Conservation (phyloP, 129 eudicot species). For the Calendula officinalis region DNA sequence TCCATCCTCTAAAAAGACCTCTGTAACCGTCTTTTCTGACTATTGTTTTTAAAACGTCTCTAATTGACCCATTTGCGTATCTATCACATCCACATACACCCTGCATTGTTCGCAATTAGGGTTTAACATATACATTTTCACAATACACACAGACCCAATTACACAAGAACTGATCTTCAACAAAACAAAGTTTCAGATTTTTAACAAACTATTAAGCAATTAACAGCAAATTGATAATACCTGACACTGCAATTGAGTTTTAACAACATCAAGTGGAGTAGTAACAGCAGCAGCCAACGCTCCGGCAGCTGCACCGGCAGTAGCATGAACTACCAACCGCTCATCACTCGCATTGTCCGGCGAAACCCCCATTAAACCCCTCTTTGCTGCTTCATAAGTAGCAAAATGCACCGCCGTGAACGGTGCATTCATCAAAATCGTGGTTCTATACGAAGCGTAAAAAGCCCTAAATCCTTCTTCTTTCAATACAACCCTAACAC, state of each 20-base stretch:
- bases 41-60: conserved; percentile 60
- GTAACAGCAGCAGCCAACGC: conserved; percentile 76
- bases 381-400: conserved; percentile 77
- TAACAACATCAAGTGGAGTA: conserved; percentile 87
- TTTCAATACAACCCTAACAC: conserved; percentile 56
- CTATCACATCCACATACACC: conserved; percentile 94
- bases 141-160: too few relatives aligned
- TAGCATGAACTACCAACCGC: conserved; percentile 74
- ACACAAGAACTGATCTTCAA: neutral
- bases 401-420: conserved; percentile 84
- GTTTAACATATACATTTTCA: too few relatives aligned
- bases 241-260: conserved; percentile 95
- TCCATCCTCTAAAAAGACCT: conserved; percentile 86
- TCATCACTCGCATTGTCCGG: conserved; percentile 57
- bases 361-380: conserved; percentile 53
- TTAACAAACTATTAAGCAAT: too few relatives aligned
- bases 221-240: conserved; percentile 36
- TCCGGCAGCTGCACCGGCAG: conserved; percentile 90
- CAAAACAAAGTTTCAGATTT: neutral
- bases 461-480: conserved; percentile 80
- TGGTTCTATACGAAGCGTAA: conserved; percentile 73
- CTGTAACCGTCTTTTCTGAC: conserved; percentile 74
- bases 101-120: conserved; percentile 30
- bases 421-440: conserved; percentile 87
- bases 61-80: conserved; percentile 58